These are phyloP conservation scores for Copromyces sp. DNA, from an alignment of 495 filamentous ascomycete genomes.

Conservation along the genomic window DNA sequence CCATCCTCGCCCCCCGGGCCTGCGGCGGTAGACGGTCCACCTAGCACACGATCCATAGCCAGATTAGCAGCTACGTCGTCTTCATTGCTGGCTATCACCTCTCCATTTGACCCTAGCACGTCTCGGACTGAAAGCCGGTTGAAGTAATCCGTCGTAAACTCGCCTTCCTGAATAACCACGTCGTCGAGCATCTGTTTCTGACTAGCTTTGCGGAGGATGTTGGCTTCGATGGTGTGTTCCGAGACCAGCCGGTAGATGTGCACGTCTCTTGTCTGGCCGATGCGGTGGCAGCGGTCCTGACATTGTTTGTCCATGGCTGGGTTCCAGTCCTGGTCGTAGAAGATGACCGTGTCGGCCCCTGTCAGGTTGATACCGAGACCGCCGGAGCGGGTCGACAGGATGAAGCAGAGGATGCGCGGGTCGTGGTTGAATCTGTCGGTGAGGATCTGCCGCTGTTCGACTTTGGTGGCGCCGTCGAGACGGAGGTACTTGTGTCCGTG, in stretches of 20 bases:
- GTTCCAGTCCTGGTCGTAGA: constrained; percentile 99
- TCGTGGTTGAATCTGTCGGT: constrained; percentile 98
- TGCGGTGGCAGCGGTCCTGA: constrained; percentile 94
- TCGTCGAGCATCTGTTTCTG: constrained; percentile 98
- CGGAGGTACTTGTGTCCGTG: constrained; percentile 88
- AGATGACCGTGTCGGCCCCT: constrained; percentile 96
- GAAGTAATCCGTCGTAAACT: constrained; percentile 97
- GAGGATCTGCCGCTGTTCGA: constrained; percentile 89
- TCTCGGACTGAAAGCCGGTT: constrained; percentile 66
- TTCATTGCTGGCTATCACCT: constrained; percentile 41
- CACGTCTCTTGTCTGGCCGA: constrained; percentile 95
- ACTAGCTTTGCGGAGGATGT: constrained; percentile 90
- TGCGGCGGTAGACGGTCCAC: constrained; percentile 21
- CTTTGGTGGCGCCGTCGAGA: constrained; percentile 86
- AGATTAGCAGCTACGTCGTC: constrained; percentile 56
- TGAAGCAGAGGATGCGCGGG: constrained; percentile 83
- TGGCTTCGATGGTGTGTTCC: constrained; percentile 97
- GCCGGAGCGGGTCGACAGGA: constrained; percentile 87
- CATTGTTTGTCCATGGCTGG: constrained; percentile 99
- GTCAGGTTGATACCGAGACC: constrained; percentile 95
- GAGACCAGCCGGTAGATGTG: constrained; percentile 97
- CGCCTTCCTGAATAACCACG: constrained; percentile 95
- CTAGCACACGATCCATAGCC: constrained; percentile 82
- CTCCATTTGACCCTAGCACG: constrained; percentile 52
- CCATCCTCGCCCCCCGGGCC: background rate